phyloP scores from a whole-genome alignment of 208 protist species.

The Trypanosomatidae sp. region DNA sequence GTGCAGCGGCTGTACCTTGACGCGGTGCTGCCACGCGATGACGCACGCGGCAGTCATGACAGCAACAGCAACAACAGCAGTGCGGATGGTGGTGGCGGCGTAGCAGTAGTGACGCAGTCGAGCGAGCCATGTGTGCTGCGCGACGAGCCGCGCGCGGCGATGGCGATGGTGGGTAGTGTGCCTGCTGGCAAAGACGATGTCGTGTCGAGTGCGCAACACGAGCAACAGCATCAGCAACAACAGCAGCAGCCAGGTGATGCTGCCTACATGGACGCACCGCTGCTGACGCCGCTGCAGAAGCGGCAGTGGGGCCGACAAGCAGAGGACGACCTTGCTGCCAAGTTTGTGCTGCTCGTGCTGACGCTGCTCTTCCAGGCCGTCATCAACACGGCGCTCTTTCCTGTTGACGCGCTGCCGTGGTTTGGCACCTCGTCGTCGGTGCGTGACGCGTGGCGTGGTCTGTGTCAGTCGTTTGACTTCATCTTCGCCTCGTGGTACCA shows the following conservation, averaged over 20 bases:
- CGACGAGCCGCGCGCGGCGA: no score
- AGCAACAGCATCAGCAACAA: neutral
- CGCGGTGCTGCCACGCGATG: constrained; percentile 16
- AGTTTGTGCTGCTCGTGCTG: constrained; percentile 44
- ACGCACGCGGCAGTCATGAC: neutral
- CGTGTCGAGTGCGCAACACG: neutral
- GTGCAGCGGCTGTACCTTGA: constrained; percentile 75
- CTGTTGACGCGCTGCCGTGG: constrained; percentile 61
- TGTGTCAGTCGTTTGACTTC: constrained; percentile 28
- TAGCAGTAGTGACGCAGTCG: neutral
- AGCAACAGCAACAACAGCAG: neutral
- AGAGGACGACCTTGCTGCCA: constrained; percentile 51
- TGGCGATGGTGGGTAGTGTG: no score
- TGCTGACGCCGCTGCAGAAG: no score
- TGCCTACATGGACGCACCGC: no score
- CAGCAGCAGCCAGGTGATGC: no score
- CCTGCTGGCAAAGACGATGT: no score
- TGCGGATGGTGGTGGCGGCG: neutral
- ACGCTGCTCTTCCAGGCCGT: constrained; percentile 56
- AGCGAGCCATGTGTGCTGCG: no score
- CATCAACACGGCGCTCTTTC: constrained; percentile 43
- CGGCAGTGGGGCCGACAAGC: constrained; percentile 45
- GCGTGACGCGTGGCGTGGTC: constrained; percentile 26
- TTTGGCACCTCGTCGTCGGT: constrained; percentile 38
- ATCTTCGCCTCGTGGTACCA: constrained; percentile 55